Evolutionary conservation across 148 eudicot species (phyloP), one percentile per base, ranked within the genome.

Genomic region (Dianthus caryophyllus): DNA sequence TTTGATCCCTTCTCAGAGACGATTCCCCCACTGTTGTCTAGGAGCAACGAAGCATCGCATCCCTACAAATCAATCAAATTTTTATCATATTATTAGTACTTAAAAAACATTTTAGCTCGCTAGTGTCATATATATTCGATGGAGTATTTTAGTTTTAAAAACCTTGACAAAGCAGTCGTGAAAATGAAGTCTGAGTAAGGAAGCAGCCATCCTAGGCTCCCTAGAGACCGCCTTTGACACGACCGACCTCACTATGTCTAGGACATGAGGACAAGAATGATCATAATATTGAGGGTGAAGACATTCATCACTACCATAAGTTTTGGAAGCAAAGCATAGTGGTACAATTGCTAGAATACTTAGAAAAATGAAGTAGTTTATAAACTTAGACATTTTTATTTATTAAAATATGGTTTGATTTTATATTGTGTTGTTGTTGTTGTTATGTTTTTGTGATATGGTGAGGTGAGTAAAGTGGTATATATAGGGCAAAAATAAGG

Each of bases 141-240:
- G 24, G 4, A 53, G 6, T 49, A 41, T 41, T 41, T 9, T 6
- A 9, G n/a, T 6, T 4, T 41, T 41, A 60, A 36, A 20, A 33
- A 79, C 97, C 95, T 88, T 79, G 43, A 91, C 97, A 65, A 91
- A 91, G 71, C 97, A 90, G 65, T 90, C 95, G 58, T 90, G 97
- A 69, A 90, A 90, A 70, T 84, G 88, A 55, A 90, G 91, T 62
- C 97, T 71, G 15, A 90, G 82, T 71, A 90, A 76, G 54, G 97
- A 90, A 74, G 94, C 97, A 18, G 95, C 97, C 87, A 81, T 88
- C 22, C 95, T 83, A 6, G 89, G 78, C 8, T 91, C 97, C 74
- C 24, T 80, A 10, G 84, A 82, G 4, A 82, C 84, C 0, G 94
- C 91, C 73, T 84, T 80, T 5, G 84, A 86, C 20, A 91, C 88